Evolutionary conservation across 1,284 basidiomycete species (phyloP), one percentile per base, ranked within the genome.

Genomic region (Ceratobasidium sp.): DNA sequence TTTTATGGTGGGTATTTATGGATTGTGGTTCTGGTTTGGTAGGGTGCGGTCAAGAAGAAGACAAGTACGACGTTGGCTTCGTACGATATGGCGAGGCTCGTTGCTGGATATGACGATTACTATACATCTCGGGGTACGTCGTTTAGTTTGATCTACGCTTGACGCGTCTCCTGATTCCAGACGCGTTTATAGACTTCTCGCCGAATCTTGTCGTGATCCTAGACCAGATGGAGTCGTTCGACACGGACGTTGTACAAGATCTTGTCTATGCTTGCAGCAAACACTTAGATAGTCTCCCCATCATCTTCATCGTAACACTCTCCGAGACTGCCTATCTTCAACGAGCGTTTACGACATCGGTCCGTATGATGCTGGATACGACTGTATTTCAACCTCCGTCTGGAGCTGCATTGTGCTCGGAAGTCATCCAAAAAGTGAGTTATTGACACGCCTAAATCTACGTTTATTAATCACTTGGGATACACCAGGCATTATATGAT

Each of bases 41-140:
- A 41, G 36, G 36, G 36, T 11, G 4, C 11, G 36, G 27, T 31
- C 22, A 72, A 60, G 47, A 48, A 48, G 31, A 60, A 31, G 15
- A 27, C 51, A 50, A 36, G 54, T 19, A 54, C 54, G 22, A 51
- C 56, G 9, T 31, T 72, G 27, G 67, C 67, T 17, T 45, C 67
- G n/a, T 72, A 48, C 41, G 67, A 72, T 22, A 72, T 72, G 45
- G 67, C 67, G n/a, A 47, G 67, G 29, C 56, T 72, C n/a, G 56
- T 72, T 7, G 45, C 67, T 14, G 56, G 44, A 14, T 72, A 72
- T 22, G 67, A 72, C 45, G 67, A 72, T 29, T 60, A 51, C 19
- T 57, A 60, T 56, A 48, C 27, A 45, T 72, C 56, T 31, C 67
- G 27, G 29, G 54, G 56, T n/a, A 51, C 15, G 54, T 19, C n/a